These are phyloP conservation scores for Chrysanthemum lavandulifolium DNA, from an alignment of 129 eudicot species.

Conservation along the genomic window DNA sequence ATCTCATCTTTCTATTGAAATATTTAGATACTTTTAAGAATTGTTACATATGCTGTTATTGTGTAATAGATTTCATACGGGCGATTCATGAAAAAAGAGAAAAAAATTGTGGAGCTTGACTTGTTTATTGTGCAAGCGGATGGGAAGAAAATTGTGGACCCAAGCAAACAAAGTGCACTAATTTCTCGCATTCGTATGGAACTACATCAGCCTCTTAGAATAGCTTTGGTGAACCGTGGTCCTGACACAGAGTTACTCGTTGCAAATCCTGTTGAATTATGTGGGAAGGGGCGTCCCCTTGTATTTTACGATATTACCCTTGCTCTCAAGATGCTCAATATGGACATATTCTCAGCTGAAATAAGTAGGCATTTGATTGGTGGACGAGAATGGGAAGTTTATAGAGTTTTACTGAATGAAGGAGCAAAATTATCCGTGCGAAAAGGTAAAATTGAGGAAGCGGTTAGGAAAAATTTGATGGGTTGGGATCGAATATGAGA, in stretches of 20 bases:
- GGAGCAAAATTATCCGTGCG: conserved; percentile 44
- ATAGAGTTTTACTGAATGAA: conserved; percentile 73
- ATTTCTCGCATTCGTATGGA: conserved; percentile 61
- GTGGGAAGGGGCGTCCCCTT: conserved; percentile 79
- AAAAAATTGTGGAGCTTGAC: conserved; percentile 61
- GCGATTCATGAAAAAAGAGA: conserved; percentile 45
- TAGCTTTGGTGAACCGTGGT: conserved; percentile 69
- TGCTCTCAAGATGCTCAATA: conserved; percentile 41
- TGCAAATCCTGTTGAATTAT: conserved; percentile 81
- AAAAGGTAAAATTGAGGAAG: conserved; percentile 52
- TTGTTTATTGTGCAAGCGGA: conserved; percentile 70
- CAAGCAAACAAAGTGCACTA: conserved; percentile 50
- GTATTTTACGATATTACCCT: conserved; percentile 27
- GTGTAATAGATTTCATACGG: conserved; percentile 71
- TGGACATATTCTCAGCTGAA: conserved; percentile 72
- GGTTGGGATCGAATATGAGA: conserved; percentile 47
- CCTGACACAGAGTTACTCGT: conserved; percentile 82
- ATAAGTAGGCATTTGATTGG: conserved; percentile 64
- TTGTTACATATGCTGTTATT: background rate
- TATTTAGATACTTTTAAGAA: background rate
- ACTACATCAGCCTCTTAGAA: conserved; percentile 55
- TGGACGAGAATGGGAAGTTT: conserved; percentile 85
- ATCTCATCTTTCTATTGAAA: background rate
- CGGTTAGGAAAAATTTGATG: conserved; percentile 69
- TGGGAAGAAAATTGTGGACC: conserved; percentile 74